Base-by-base conservation (phyloP, 1,284 basidiomycete genomes). In the Moesziomyces parantarcticus region DNA sequence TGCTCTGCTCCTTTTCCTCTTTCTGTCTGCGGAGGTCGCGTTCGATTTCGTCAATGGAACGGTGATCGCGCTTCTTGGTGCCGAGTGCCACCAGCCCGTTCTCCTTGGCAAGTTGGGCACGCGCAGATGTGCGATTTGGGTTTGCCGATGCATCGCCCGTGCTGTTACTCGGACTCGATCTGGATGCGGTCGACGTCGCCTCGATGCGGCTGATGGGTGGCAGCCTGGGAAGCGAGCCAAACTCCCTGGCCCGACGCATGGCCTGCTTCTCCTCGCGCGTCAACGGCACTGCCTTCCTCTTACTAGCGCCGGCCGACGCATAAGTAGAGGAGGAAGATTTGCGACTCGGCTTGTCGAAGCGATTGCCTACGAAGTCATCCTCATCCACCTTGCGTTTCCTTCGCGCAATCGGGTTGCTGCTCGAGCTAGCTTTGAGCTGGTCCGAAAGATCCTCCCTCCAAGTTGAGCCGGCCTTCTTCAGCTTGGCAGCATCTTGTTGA, bases 11-110 rank as follows among this genome's bases (percentile, higher is more conserved):
- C 21, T 65, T 62, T 29, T 42, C 57, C 39, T 72, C 68, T 43
- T 61, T 70, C 29, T 72, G 50, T 32, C 46, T 65, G 32, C 62
- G 51, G 16, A 74, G 61, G 41, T 79, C 77, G 3, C 75, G 51
- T 47, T 79, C 77, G 29, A 79, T 68, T 56, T 77, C 75, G 56
- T 77, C 77, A 40, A 79, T 76, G 14, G 63, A 63, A 16, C 75
- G 56, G n/a, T 70, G 61, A 20, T 73, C 75, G 14, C 68, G 62
- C 59, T 71, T 74, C 40, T 61, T 67, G 21, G 59, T 68, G 8
- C 77, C 77, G 9, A 79, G 51, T 10, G 66, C 67, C 1, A 75
- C 58, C 18, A 77, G 51, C 5, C 55, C 61, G n/a, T 66, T 62
- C 32, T 55, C 52, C 29, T 55, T 51, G 34, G 56, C 50, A 18